Evolutionary conservation across 768 basidiomycete species (phyloP).

Genomic region (Lepiota venenata): DNA sequence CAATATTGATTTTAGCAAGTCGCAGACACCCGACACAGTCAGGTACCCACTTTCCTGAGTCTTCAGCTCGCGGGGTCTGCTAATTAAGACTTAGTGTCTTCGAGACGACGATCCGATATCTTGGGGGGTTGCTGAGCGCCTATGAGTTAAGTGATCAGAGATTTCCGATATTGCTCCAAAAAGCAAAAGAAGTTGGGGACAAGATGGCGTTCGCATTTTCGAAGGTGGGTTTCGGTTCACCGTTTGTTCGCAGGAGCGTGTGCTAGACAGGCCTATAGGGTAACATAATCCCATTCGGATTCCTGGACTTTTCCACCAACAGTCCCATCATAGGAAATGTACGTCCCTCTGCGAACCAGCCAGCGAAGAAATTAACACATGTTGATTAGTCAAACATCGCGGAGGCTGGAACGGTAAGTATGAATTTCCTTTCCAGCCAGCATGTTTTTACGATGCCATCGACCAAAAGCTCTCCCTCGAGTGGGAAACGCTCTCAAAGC

Average conservation of each 20-base stretch:
- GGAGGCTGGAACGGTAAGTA: constrained; percentile 49
- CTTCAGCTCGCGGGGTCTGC: neutral
- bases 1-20: constrained; percentile 51
- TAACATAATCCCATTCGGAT: constrained; percentile 38
- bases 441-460: neutral
- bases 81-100: constrained; percentile 44
- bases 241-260: neutral
- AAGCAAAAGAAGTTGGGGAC: constrained; percentile 61
- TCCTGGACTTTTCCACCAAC: constrained; percentile 42
- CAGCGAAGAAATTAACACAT: neutral
- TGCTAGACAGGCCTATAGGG: constrained; percentile 20
- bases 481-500: constrained; percentile 50
- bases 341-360: neutral
- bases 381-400: constrained; percentile 42
- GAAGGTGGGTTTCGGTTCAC: constrained; percentile 34
- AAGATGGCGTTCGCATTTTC: constrained; percentile 62
- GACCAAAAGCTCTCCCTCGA: constrained; percentile 50
- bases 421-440: neutral
- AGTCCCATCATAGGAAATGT: constrained; percentile 26
- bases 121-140: constrained; percentile 63
- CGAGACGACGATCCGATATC: constrained; percentile 72
- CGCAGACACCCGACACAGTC: constrained; percentile 40
- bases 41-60: constrained; percentile 18
- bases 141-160: constrained; percentile 61
- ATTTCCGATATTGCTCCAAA: constrained; percentile 47